A percentile compares a stretch with the other conserved stretches of the same genome.
Evolutionary conservation across 139 green algal species (phyloP).

Genomic region (Volvox africanus): DNA sequence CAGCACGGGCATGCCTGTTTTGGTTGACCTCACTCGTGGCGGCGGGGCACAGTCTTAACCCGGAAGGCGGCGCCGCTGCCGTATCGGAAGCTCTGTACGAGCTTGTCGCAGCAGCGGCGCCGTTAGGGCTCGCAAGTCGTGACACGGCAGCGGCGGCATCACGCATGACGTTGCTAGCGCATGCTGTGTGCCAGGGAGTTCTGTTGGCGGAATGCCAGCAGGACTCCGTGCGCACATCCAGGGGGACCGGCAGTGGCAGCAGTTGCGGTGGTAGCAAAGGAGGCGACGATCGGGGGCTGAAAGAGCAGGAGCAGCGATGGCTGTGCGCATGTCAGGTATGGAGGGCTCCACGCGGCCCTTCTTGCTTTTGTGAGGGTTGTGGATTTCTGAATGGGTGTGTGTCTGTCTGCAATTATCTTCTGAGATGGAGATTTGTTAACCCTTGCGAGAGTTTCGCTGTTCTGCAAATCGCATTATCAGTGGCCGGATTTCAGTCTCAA

Average conservation of each 20-base stretch:
- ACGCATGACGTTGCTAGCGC: not conserved
- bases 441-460: too few relatives aligned
- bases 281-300: not conserved
- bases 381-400: too few relatives aligned
- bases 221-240: too few relatives aligned
- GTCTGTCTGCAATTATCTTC: too few relatives aligned
- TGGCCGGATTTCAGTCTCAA: too few relatives aligned
- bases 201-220: not conserved
- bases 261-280: not conserved
- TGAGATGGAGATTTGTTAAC: too few relatives aligned
- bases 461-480: too few relatives aligned
- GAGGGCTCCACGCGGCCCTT: not conserved
- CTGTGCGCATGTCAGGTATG: not conserved
- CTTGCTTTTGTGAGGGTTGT: too few relatives aligned
- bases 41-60: not conserved
- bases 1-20: not conserved
- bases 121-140: not conserved
- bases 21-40: constrained; percentile 6
- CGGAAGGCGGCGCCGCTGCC: not conserved
- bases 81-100: not conserved
- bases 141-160: not conserved
- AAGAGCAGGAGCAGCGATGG: not conserved
- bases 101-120: not conserved
- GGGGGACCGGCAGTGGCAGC: too few relatives aligned
- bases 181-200: constrained; percentile 8